A percentile compares a stretch with the other conserved stretches of the same genome.
These are phyloP conservation scores for Selaginella moellendorffii DNA, from an alignment of 75 land plant species.

Conservation along the genomic window DNA sequence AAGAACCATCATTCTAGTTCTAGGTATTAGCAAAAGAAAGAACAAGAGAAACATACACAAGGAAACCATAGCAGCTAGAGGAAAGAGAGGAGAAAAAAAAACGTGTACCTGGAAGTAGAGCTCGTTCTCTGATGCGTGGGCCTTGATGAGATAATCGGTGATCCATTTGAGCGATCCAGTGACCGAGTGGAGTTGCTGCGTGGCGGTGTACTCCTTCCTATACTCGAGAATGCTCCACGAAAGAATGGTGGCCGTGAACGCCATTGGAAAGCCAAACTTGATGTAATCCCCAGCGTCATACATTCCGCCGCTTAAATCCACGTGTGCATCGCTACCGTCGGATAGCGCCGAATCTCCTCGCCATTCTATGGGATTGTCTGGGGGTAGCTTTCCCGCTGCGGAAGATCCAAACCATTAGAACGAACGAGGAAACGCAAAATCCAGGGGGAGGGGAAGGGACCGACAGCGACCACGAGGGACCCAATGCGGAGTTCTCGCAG, in stretches of 20 bases:
- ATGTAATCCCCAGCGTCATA: conserved; percentile 8
- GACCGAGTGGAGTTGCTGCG: not conserved
- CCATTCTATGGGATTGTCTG: conserved; percentile 55
- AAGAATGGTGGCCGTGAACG: conserved; percentile 5
- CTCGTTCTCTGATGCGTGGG: not conserved
- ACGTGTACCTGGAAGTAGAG: conserved; percentile 46
- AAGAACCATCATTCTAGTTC: no score
- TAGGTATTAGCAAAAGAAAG: no score
- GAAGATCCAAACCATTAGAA: no score
- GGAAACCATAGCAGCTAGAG: no score
- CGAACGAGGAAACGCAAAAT: no score
- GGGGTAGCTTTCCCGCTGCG: conserved; percentile 77
- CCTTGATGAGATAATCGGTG: conserved; percentile 5
- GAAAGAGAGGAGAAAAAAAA: no score
- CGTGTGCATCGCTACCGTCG: conserved; percentile 55
- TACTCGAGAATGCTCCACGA: conserved; percentile 5
- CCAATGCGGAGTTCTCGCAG: no score
- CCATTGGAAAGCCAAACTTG: conserved; percentile 8
- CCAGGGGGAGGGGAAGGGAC: no score
- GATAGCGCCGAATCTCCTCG: conserved; percentile 71
- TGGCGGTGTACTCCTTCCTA: not conserved
- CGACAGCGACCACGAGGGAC: no score
- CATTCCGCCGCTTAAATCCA: not conserved
- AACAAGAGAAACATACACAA: no score
- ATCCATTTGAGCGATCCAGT: not conserved